Conservation (phyloP, 768 basidiomycete species). For the Brasilioporus rufonigricans region DNA sequence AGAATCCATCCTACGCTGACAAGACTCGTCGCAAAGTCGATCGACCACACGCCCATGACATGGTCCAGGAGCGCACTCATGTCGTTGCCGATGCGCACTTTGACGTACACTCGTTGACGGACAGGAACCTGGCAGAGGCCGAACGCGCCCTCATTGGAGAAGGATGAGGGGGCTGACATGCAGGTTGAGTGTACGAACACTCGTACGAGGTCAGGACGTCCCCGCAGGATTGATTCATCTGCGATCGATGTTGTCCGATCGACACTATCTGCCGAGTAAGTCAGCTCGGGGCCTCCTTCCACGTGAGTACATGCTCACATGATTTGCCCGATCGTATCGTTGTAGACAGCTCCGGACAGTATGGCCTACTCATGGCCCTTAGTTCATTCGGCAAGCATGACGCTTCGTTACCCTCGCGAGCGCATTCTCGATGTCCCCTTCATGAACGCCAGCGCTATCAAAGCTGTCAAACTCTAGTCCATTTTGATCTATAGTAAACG, state of each 20-base stretch:
- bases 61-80: slow-evolving; percentile 37
- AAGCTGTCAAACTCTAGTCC: too few relatives aligned
- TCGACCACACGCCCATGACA: slow-evolving; percentile 41
- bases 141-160: slow-evolving; percentile 47
- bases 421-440: slow-evolving; percentile 65
- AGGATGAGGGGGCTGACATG: background rate
- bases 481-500: too few relatives aligned
- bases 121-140: slow-evolving; percentile 65
- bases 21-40: slow-evolving; percentile 45
- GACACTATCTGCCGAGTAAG: slow-evolving; percentile 37
- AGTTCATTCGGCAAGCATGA: slow-evolving; percentile 37
- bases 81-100: slow-evolving; percentile 38
- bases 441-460: slow-evolving; percentile 64
- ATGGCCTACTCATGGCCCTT: slow-evolving; percentile 50
- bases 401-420: slow-evolving; percentile 58
- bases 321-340: slow-evolving; percentile 57
- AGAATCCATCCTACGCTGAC: slow-evolving; percentile 34
- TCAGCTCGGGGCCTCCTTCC: background rate
- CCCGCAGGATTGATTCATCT: slow-evolving; percentile 53
- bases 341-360: slow-evolving; percentile 60
- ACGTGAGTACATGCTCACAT: slow-evolving; percentile 43
- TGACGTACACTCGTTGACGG: slow-evolving; percentile 50
- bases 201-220: slow-evolving; percentile 47
- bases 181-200: slow-evolving; percentile 31
- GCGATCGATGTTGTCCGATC: slow-evolving; percentile 61